phyloP scores from a whole-genome alignment of 495 filamentous ascomycete genomes.

The Lasiosphaeris hirsuta region DNA sequence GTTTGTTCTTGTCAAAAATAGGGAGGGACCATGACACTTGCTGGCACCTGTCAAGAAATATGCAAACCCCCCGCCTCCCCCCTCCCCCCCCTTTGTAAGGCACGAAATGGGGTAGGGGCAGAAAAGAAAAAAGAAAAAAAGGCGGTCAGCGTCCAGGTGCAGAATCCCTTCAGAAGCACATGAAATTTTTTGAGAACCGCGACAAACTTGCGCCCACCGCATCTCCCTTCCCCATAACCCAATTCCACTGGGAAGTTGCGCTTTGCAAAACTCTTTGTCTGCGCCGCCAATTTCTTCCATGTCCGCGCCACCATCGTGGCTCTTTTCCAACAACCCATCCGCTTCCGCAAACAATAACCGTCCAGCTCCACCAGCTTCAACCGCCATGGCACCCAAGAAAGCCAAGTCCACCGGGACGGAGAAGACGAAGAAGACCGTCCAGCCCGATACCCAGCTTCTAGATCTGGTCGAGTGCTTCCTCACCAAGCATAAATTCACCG shows the following conservation, averaged over 20 bases:
- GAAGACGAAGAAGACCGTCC: slow-evolving; percentile 19
- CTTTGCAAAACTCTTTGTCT: not conserved
- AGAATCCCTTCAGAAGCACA: not conserved
- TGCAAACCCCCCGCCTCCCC: no score
- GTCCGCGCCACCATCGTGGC: slow-evolving; percentile 40
- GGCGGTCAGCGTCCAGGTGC: not conserved
- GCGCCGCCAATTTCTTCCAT: slow-evolving; percentile 15
- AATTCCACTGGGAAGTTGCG: not conserved
- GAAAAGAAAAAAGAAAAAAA: not conserved
- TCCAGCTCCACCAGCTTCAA: slow-evolving; percentile 10
- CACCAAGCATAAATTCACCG: slow-evolving; percentile 58
- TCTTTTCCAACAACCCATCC: slow-evolving; percentile 43
- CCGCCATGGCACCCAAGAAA: slow-evolving; percentile 22
- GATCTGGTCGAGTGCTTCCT: slow-evolving; percentile 66
- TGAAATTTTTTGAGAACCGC: not conserved
- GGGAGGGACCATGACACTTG: no score
- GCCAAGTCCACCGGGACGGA: slow-evolving; percentile 29
- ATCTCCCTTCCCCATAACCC: not conserved
- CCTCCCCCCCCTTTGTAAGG: not conserved
- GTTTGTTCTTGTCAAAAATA: no score
- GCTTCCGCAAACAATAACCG: slow-evolving; percentile 5
- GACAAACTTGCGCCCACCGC: not conserved
- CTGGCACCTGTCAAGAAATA: no score
- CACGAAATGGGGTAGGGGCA: not conserved
- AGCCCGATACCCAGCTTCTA: slow-evolving; percentile 57